Base-by-base conservation (phyloP, 805 yeast genomes). In the Starmerella vaccinii region DNA sequence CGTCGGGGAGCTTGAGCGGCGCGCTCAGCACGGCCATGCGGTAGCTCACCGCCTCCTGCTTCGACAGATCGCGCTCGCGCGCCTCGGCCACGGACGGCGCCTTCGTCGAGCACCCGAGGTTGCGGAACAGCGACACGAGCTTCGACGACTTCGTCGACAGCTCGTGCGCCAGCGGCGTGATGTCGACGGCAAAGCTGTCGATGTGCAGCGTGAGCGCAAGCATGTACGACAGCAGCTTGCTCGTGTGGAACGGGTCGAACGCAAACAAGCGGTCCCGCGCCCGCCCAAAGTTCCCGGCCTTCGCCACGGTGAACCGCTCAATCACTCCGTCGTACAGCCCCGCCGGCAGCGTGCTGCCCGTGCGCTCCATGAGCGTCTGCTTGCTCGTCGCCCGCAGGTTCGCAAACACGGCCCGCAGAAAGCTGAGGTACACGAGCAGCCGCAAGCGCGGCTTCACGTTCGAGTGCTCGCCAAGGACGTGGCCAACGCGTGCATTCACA, bases 211-310 rank as follows among this genome's bases (percentile, higher is more conserved):
- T 73, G 37, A 83, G 68, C 5, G 82, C 84, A 54, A 92, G 70
- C 44, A 88, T 71, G 67, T 78, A 82, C 67, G 95, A 84, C 57
- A 92, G 71, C 45, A 92, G 71, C 68, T 83, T 87, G 68, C 87
- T 95, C 66, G 87, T 95, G 62, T 79, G 77, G 60, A 78, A 82
- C 37, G 97, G 96, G 63, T 92, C 97, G 54, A 92, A 77, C 55
- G 76, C 72, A 64, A 77, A 90, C n/a, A 82, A 75, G 59, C 81
- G 76, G 55, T 82, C 87, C 63, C 81, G 82, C n/a, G 84, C 70
- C 65, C 77, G 80, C 51, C 92, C 94, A 55, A 78, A 75, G 13
- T 60, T 51, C 7, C 84, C 78, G 7, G 85, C 73, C 59, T 76
- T 77, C 27, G 75, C 62, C 26, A 81, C 76, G 13, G 97, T 76